Percentiles rank a stretch among this genome's conserved stretches.
Conservation (phyloP, 1,284 basidiomycete species). For the Ganoderma sinense region DNA sequence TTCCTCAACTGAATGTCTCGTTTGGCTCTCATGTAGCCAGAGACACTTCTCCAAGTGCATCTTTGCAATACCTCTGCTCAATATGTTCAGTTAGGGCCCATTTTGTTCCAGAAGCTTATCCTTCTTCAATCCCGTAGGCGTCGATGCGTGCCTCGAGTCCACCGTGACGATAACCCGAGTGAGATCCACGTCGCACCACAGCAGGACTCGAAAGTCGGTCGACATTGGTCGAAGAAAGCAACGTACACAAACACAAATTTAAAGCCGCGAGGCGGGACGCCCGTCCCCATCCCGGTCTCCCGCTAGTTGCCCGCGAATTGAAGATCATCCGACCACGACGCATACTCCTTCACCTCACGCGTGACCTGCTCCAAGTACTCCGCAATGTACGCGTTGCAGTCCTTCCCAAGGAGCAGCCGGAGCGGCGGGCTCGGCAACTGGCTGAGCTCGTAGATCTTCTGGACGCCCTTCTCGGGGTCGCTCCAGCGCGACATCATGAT, state of each 20-base stretch:
- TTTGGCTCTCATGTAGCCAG: no score
- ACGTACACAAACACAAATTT: neutral
- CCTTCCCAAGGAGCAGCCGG: slow-evolving; percentile 38
- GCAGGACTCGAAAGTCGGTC: no score
- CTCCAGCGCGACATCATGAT: neutral
- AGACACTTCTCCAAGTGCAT: neutral
- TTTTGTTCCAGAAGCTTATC: no score
- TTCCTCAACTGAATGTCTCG: no score
- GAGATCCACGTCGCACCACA: no score
- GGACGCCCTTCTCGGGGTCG: slow-evolving; percentile 15
- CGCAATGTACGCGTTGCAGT: slow-evolving; percentile 13
- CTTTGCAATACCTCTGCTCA: neutral
- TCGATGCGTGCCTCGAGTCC: no score
- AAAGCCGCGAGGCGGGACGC: no score
- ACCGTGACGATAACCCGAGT: no score
- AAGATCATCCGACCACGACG: slow-evolving; percentile 38
- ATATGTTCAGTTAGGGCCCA: neutral
- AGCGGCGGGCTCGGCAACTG: slow-evolving; percentile 31
- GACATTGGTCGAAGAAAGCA: no score
- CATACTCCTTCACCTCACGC: slow-evolving; percentile 30
- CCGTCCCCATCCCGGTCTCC: neutral
- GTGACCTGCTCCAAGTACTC: slow-evolving; percentile 29
- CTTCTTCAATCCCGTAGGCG: no score
- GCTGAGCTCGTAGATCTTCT: slow-evolving; percentile 9
- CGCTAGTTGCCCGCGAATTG: neutral